Evolutionary conservation across 1,139 yeast species (phyloP), one percentile per base, ranked within the genome.

Genomic region (Yamadazyma sp.): DNA sequence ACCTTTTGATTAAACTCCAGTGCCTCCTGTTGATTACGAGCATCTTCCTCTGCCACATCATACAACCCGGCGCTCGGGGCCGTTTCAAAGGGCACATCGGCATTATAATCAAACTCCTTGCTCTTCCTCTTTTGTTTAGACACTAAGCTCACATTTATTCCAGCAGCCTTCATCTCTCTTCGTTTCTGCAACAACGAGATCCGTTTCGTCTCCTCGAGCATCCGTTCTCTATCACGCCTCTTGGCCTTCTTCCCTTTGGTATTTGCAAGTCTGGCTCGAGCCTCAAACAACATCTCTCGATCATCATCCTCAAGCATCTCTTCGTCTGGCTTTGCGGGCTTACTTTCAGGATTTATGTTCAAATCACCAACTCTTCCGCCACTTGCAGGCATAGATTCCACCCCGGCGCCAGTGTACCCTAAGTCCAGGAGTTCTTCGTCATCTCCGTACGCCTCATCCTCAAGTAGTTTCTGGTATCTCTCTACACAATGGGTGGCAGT

Each of bases 201-300:
- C 30, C 95, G 65, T 51, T 80, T 76, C 41, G 86, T 82, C 53
- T 85, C 90, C 36, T 82, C 86, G 30, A 70, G 48, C 77, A 88
- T 76, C 39, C 94, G 69, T 54, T 92, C 98, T 40, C 98, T 70
- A 3, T 86, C 88, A 56, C 90, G 87, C 43, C 98, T 65, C 45
- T 89, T 86, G 1, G 97, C 97, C 61, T 92, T 92, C 52, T 90
- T 89, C 44, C 98, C 98, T 57, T 86, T 92, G 0, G 97, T 90
- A 52, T 88, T 90, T 8, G 96, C 88, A 47, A 92, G 65, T 50
- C 98, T 75, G 1, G 97, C 96, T 39, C 86, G 76, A 0, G 98
- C 97, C 56, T 92, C 98, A 8, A 90, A 80, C 9, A 92, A 63
- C 97, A 92, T 89, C 57, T 92, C 97, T 44, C 78, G 66, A 52